phyloP scores from a whole-genome alignment of 768 basidiomycete genomes.

The Hirschioporus abietinus region DNA sequence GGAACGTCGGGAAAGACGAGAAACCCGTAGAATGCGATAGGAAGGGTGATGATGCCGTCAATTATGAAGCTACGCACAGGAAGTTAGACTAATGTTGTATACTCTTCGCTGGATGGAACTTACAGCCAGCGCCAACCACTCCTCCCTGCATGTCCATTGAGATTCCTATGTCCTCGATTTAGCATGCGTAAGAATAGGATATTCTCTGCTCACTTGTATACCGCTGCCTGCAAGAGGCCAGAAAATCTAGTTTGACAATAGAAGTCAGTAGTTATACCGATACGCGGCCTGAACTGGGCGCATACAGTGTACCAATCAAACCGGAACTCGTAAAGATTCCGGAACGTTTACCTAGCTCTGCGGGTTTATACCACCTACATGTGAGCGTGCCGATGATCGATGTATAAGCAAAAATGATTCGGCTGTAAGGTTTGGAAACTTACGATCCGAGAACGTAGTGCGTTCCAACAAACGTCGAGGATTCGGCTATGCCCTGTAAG shows the following conservation, averaged over 20 bases:
- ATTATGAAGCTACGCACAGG: conserved; percentile 47
- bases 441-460: conserved; percentile 71
- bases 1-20: conserved; percentile 70
- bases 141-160: conserved; percentile 46
- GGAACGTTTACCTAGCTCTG: conserved; percentile 67
- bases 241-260: conserved; percentile 43
- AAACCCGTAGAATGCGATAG: conserved; percentile 69
- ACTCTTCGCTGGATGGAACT: conserved; percentile 16
- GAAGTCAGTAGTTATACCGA: not conserved
- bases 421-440: conserved; percentile 20
- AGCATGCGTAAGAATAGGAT: not conserved
- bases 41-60: conserved; percentile 66
- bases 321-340: conserved; percentile 69
- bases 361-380: conserved; percentile 60
- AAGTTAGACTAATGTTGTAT: conserved; percentile 1
- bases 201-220: conserved; percentile 41
- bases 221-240: conserved; percentile 57
- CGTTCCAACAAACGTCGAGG: conserved; percentile 72
- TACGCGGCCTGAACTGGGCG: not conserved
- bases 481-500: conserved; percentile 67
- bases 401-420: conserved; percentile 11
- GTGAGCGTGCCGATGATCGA: conserved; percentile 7
- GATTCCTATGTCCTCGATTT: conserved; percentile 31
- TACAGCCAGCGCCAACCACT: conserved; percentile 70
- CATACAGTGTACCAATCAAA: conserved; percentile 54